These are phyloP conservation scores for Acacia melanoxylon DNA, from an alignment of 306 rosid species.

Conservation along the genomic window DNA sequence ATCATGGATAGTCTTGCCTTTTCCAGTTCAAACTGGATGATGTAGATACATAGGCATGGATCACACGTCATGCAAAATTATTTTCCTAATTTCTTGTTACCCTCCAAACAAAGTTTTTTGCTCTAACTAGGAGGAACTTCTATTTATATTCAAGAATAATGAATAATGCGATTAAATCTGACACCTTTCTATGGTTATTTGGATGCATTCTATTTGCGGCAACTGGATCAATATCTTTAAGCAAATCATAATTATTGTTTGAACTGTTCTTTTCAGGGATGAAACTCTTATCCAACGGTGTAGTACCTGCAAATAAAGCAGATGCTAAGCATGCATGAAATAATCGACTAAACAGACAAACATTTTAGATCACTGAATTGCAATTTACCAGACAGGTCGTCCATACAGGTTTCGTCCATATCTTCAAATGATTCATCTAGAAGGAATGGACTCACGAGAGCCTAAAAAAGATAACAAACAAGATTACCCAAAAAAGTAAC, in stretches of 20 bases:
- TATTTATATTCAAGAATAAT: conserved; percentile 15
- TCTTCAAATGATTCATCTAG: conserved; percentile 65
- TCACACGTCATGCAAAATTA: background rate
- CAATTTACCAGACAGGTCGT: conserved; percentile 46
- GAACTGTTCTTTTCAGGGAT: conserved; percentile 40
- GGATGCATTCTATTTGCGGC: conserved; percentile 94
- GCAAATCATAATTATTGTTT: conserved; percentile 51
- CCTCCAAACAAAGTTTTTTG: background rate
- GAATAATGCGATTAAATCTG: conserved; percentile 21
- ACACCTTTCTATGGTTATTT: conserved; percentile 81
- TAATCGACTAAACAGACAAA: background rate
- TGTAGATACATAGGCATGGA: background rate
- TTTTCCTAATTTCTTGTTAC: background rate
- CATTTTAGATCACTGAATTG: conserved; percentile 1
- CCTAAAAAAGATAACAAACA: conserved; percentile 45
- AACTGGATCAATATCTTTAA: conserved; percentile 77
- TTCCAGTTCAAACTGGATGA: background rate
- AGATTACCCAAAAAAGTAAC: background rate
- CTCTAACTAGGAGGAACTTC: background rate
- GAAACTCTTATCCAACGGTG: conserved; percentile 23
- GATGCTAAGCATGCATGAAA: background rate
- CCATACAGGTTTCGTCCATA: conserved; percentile 40
- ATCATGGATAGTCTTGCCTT: background rate
- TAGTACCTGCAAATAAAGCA: conserved; percentile 39
- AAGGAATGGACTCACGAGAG: conserved; percentile 83